A percentile compares a stretch with the other conserved stretches of the same genome.
Evolutionary conservation across 208 protist species (phyloP).

Genomic region (Trypanosoma melophagium): DNA sequence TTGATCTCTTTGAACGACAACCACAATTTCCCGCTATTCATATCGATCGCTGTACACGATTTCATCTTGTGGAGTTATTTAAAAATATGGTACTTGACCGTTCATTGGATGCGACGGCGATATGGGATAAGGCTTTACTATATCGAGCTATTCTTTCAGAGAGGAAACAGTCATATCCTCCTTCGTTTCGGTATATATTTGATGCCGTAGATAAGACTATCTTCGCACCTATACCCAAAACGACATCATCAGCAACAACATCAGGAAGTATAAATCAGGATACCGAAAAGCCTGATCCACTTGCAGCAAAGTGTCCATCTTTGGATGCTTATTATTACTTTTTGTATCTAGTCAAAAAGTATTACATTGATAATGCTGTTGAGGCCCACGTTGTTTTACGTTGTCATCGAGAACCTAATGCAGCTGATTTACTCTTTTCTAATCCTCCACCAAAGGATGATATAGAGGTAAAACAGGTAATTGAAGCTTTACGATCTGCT

Average conservation of each 20-base stretch:
- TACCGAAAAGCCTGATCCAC: neutral
- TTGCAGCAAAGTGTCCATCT: conserved; percentile 36
- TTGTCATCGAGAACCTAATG: conserved; percentile 67
- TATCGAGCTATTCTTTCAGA: conserved; percentile 78
- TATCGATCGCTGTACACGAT: conserved; percentile 62
- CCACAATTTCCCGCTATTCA: conserved; percentile 83
- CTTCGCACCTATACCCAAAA: conserved; percentile 26
- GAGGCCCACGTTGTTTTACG: conserved; percentile 85
- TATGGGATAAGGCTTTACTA: conserved; percentile 86
- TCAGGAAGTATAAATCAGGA: neutral
- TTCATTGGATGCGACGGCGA: conserved; percentile 44
- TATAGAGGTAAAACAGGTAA: conserved; percentile 47
- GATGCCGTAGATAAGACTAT: conserved; percentile 42
- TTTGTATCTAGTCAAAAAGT: conserved; percentile 71
- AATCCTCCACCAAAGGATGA: conserved; percentile 79
- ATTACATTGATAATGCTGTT: conserved; percentile 84
- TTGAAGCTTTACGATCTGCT: conserved; percentile 13
- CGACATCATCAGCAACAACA: no score
- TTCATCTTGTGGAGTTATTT: conserved; percentile 81
- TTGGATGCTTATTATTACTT: conserved; percentile 74
- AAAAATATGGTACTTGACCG: conserved; percentile 79
- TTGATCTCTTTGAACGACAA: conserved; percentile 85
- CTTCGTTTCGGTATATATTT: conserved; percentile 71
- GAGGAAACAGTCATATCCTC: conserved; percentile 65
- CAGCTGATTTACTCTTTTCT: conserved; percentile 68